Percentiles rank a stretch among this genome's conserved stretches.
These are phyloP conservation scores for Trichophyton verrucosum DNA, from an alignment of 2,329 filamentous ascomycete genomes.

Conservation along the genomic window DNA sequence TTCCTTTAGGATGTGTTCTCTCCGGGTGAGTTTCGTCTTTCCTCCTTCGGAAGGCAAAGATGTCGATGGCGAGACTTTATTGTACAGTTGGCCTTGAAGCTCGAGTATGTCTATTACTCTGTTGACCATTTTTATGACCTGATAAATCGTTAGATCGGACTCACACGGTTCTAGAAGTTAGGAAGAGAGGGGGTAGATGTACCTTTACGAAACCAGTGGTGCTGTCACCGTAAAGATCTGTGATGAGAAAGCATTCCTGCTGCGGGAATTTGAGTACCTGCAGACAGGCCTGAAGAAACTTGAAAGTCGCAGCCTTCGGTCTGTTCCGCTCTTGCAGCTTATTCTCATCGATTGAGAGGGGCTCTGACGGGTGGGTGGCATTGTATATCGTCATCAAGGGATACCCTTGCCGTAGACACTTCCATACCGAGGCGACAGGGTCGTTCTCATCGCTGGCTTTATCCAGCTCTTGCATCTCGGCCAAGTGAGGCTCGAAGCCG, in stretches of 20 bases:
- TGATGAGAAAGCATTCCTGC: conserved; percentile 80
- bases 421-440: conserved; percentile 85
- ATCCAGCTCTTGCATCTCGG: conserved; percentile 58
- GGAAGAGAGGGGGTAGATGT: neutral
- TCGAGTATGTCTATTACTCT: conserved; percentile 79
- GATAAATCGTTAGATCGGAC: neutral
- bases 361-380: conserved; percentile 57
- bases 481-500: conserved; percentile 63
- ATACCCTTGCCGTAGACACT: conserved; percentile 67
- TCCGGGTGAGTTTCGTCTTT: conserved; percentile 50
- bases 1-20: conserved; percentile 83
- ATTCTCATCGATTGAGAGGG: conserved; percentile 54
- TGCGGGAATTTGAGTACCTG: conserved; percentile 67
- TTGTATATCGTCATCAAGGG: conserved; percentile 87
- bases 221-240: conserved; percentile 82
- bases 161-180: neutral
- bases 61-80: conserved; percentile 42
- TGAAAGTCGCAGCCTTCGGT: conserved; percentile 78
- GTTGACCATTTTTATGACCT: conserved; percentile 87
- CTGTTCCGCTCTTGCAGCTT: conserved; percentile 57
- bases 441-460: conserved; percentile 51
- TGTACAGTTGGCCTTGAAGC: conserved; percentile 60
- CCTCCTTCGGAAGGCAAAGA: conserved; percentile 39
- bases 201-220: conserved; percentile 97
- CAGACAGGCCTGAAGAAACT: conserved; percentile 82